Conservation (phyloP, 2,329 filamentous ascomycete species). For the Geosmithia flava region DNA sequence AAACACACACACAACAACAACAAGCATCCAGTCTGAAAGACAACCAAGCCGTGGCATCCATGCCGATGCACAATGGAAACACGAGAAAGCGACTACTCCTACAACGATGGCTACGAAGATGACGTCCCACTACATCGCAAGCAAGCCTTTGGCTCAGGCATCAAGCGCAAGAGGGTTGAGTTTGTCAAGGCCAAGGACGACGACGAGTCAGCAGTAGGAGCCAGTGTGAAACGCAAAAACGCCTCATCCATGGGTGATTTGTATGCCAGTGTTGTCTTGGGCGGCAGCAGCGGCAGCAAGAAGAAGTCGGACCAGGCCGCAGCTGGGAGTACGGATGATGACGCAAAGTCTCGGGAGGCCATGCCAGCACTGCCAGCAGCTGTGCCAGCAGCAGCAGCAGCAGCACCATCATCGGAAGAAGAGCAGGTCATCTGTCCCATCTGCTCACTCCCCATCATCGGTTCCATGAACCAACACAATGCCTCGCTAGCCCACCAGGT, state of each 20-base stretch:
- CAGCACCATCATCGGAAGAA: background rate
- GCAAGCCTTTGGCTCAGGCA: constrained; percentile 41
- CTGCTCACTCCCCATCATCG: constrained; percentile 22
- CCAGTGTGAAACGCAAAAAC: constrained; percentile 11
- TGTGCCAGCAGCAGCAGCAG: no score
- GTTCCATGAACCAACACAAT: constrained; percentile 32
- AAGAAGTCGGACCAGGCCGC: background rate
- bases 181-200: constrained; percentile 43
- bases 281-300: constrained; percentile 1
- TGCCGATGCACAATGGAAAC: constrained; percentile 6
- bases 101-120: constrained; percentile 21
- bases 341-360: background rate
- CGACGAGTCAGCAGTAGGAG: constrained; percentile 12
- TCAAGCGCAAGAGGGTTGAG: constrained; percentile 39
- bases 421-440: constrained; percentile 14
- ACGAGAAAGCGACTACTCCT: constrained; percentile 10
- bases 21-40: background rate
- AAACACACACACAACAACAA: no score
- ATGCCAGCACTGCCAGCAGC: background rate
- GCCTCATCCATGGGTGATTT: constrained; percentile 35
- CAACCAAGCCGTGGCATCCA: background rate
- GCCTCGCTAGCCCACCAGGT: constrained; percentile 60
- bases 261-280: constrained; percentile 57
- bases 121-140: constrained; percentile 40
- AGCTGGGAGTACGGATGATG: background rate